Evolutionary conservation across 208 protist species (phyloP), one percentile per base, ranked within the genome.

Genomic region (Tritrichomonas musculus): DNA sequence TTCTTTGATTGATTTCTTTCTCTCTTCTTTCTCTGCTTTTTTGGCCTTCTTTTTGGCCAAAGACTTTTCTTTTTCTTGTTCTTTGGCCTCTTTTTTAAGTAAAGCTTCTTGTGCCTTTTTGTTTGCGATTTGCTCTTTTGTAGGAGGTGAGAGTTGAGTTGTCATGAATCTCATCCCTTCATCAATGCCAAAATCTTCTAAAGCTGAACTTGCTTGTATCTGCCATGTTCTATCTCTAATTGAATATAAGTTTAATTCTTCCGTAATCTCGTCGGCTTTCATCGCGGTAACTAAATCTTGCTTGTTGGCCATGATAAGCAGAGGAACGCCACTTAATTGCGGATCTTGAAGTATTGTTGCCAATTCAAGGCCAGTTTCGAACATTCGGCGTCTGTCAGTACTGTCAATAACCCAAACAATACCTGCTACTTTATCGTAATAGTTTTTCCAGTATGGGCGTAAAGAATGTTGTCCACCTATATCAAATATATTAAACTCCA

Each of bases 281-380:
- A 88, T 88, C 39, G 98, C 97, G 30, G 96, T 97, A 60, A 94
- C 80, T n/a, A 99, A 94, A 92, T 99, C 98, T 94, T 98, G 97
- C 96, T 99, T 99, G 95, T 99, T 99, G n/a, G 98, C 98, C 47
- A 98, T 97, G 25, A 99, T 92, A 5, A 99, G 96, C 27, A 99
- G 93, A 50, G 98, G 97, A 36, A 98, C 94, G 92, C 97, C 97
- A 13, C 93, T 93, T 22, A 99, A 94, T 94, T 98, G 97, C 73
- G 98, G 97, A 94, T 99, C 97, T 94, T 98, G 96, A 69, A 98
- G 95, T 60, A 99, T 94, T 64, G 96, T 93, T 44, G 95, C 82
- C 25, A 99, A 95, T 94, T 98, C 98, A 50, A 94, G 88, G 8
- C 95, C 96, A 20, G 97, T 96, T 95, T 99, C 98, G n/a, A 96